Base-by-base conservation (phyloP, 83 land plant genomes). In the Diphasiastrum complanatum region DNA sequence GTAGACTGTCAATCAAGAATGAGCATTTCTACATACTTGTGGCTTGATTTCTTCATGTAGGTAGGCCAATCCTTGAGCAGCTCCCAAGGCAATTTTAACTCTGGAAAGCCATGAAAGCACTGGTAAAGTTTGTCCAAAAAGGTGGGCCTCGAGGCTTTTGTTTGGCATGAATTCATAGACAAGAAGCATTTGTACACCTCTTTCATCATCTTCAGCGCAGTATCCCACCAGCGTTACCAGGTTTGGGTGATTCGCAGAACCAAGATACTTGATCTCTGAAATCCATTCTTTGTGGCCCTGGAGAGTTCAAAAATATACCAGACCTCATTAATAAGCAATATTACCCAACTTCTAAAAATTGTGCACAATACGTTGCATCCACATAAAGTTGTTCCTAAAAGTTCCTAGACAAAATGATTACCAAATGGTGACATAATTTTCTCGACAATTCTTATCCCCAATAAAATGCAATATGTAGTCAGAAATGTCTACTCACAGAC, bases 281-380 rank as follows among this genome's bases (percentile, higher is more conserved):
- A 78, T 34, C 82, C 82, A 82, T 49, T 82, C 69, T 32, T 78
- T 82, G 52, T 82, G 85, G 16, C 85, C 85, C 85, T 82, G 51
- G 1, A 65, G 10, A 56, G n/a, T n/a, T n/a, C n/a, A n/a, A n/a
- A n/a, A n/a, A n/a, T n/a, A n/a, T n/a, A n/a, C n/a, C n/a, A 1
- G 11, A 11, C 41, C 18, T 10, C 2, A 52, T 19, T 19, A 16
- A 30, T 51, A 0, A 67, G 40, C 36, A 26, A 20, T 25, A 2
- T 46, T 20, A 49, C 29, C 48, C 35, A 53, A 24, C 26, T 22
- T 14, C 30, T 2, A 22, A 29, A 5, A 27, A 23, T 29, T 52
- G 12, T 40, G 16, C 8, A 40, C 16, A 16, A 8, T 16, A 8
- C 8, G 8, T 8, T 40, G 43, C 16, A 8, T 40, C 12, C 16